Conservation (phyloP, 208 protist species). For the Leishmania turanica region DNA sequence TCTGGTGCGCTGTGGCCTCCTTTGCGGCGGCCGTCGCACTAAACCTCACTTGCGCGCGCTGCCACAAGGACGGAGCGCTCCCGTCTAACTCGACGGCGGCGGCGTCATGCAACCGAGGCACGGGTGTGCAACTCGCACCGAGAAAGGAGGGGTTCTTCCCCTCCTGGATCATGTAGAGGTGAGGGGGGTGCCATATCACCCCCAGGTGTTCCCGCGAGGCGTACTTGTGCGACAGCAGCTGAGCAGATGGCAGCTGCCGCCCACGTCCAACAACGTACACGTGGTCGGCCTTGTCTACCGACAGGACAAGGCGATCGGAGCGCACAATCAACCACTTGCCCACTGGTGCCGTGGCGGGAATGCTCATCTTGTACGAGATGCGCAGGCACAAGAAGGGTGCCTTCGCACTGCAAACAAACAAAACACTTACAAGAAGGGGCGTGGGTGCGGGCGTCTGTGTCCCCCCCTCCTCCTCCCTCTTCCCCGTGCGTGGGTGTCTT, state of each 20-base stretch:
- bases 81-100: neutral
- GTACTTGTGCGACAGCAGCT: conserved; percentile 62
- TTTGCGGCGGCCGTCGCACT: neutral
- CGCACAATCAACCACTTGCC: conserved; percentile 66
- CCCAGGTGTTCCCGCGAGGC: conserved; percentile 65
- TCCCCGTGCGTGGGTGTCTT: neutral
- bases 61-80: neutral
- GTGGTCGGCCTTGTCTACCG: conserved; percentile 38
- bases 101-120: conserved; percentile 14
- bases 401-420: neutral
- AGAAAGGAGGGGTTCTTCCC: conserved; percentile 81
- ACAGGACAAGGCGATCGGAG: conserved; percentile 54
- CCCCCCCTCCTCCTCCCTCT: no score
- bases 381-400: neutral
- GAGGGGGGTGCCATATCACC: conserved; percentile 41
- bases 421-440: neutral
- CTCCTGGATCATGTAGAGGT: conserved; percentile 40
- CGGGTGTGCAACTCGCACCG: conserved; percentile 22
- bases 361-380: neutral
- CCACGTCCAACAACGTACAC: conserved; percentile 53
- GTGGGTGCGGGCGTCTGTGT: neutral
- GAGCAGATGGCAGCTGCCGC: conserved; percentile 41
- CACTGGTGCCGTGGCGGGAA: neutral
- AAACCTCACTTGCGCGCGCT: conserved; percentile 11
- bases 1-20: conserved; percentile 12